Base-by-base conservation (phyloP, 23 red algal species). In the Gracilaria gracilis region DNA sequence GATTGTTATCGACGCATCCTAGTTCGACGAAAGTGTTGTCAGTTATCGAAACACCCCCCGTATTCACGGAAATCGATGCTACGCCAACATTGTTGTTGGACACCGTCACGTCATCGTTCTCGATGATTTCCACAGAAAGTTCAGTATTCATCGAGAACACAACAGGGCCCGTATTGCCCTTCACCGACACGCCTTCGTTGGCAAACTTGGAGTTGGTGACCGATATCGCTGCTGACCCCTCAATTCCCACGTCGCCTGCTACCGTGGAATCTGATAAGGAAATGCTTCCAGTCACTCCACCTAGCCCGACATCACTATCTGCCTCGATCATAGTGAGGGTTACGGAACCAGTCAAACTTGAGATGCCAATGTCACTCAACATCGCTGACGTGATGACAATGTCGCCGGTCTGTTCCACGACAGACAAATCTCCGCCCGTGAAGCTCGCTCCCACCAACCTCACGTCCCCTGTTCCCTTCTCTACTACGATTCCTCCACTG, bases 231-330 rank as follows among this genome's bases (percentile, higher is more conserved):
- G 17, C 29, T 19, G 49, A 58, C 40, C 23, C 55, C 24, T 58
- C 42, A 81, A 81, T 81, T 28, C 49, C 49, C 7, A 81, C 77
- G 59, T 81, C 77, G 25, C 77, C 77, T 28, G 29, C 20, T n/a
- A 81, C 40, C 1, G 77, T 37, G 20, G 77, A 81, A 24, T 33
- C 49, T 9, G 48, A 29, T 7, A 81, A 17, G 6, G 25, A 34
- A 36, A 81, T 48, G 50, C 19, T 23, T 19, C 77, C 77, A 21
- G 77, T 29, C 25, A 58, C 32, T 6, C 55, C 47, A 7, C 20
- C 17, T 33, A 81, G 25, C 6, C 77, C 77, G 21, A 81, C 77
- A 32, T 81, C 77, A 27, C 77, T 81, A 35, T 81, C 77, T 17
- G 77, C 44, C 25, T 53, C 55, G 29, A 81, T 58, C 29, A 58